Evolutionary conservation across 805 yeast genomes (phyloP).

Genomic region (Metschnikowia matae): DNA sequence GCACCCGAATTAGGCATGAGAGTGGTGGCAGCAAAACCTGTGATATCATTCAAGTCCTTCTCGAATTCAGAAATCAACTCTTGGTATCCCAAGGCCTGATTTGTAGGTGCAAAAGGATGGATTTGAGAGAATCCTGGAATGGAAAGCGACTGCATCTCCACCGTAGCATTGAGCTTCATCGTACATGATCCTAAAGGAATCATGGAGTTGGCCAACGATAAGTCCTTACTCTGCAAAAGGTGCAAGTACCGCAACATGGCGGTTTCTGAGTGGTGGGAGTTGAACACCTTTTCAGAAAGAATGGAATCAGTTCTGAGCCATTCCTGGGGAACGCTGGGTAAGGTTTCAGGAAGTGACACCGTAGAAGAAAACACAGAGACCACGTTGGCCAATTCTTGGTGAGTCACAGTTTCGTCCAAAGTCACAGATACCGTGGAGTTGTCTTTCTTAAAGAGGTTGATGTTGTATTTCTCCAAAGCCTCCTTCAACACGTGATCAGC

Average conservation of each 20-base stretch:
- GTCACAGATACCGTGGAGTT: constrained; percentile 66
- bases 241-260: constrained; percentile 90
- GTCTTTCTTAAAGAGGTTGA: constrained; percentile 72
- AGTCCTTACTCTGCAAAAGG: constrained; percentile 75
- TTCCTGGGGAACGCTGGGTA: constrained; percentile 50
- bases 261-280: constrained; percentile 88
- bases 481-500: constrained; percentile 53
- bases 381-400: constrained; percentile 55
- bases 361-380: constrained; percentile 52
- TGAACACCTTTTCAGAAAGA: constrained; percentile 74
- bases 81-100: constrained; percentile 85
- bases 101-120: constrained; percentile 89
- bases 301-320: constrained; percentile 55
- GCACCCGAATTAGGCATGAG: constrained; percentile 98
- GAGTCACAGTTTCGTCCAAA: constrained; percentile 82
- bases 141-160: constrained; percentile 88
- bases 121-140: constrained; percentile 89
- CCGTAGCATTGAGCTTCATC: constrained; percentile 94
- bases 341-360: constrained; percentile 21
- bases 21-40: constrained; percentile 89
- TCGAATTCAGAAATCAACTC: constrained; percentile 75
- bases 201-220: constrained; percentile 94
- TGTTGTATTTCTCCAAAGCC: constrained; percentile 60
- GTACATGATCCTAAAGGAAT: constrained; percentile 97
- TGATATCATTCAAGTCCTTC: constrained; percentile 80